Percentiles rank a stretch among this genome's conserved stretches.
These are phyloP conservation scores for Russula sp. DNA, from an alignment of 768 basidiomycete genomes.

Conservation along the genomic window DNA sequence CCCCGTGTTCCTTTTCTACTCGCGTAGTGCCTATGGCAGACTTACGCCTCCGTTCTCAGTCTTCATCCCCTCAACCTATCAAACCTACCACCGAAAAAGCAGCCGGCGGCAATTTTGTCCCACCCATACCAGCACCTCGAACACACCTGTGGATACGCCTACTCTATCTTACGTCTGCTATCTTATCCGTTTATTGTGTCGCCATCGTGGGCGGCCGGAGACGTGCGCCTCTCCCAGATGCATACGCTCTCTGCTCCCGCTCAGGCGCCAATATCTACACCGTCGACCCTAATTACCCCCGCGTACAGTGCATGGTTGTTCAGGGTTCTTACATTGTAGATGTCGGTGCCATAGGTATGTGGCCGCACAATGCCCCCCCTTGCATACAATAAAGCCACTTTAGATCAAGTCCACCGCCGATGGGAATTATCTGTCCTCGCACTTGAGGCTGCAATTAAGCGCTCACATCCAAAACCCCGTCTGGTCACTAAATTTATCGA, in stretches of 20 bases:
- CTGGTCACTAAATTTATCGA: slow-evolving; percentile 49
- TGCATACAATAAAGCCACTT: slow-evolving; percentile 15
- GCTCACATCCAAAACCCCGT: slow-evolving; percentile 32
- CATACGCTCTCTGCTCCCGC: slow-evolving; percentile 64
- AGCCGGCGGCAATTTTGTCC: background rate
- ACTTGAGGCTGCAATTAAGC: slow-evolving; percentile 29
- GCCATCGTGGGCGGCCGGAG: slow-evolving; percentile 17
- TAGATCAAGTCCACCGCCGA: slow-evolving; percentile 45
- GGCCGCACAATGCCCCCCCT: background rate
- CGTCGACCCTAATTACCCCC: slow-evolving; percentile 53
- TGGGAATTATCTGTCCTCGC: slow-evolving; percentile 38
- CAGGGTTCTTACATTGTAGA: slow-evolving; percentile 49
- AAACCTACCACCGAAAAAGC: slow-evolving; percentile 15
- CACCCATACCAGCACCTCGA: slow-evolving; percentile 1
- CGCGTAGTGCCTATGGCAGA: slow-evolving; percentile 24
- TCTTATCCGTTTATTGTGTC: slow-evolving; percentile 31
- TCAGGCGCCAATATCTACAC: slow-evolving; percentile 57
- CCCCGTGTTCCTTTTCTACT: slow-evolving; percentile 14
- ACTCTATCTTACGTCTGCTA: slow-evolving; percentile 30
- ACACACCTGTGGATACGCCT: slow-evolving; percentile 16
- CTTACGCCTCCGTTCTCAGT: slow-evolving; percentile 30
- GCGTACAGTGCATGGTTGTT: slow-evolving; percentile 63
- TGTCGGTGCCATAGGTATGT: slow-evolving; percentile 56
- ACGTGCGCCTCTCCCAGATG: slow-evolving; percentile 29
- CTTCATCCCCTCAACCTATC: slow-evolving; percentile 24